Conservation (phyloP, 129 eudicot species). For the Saposhnikovia divaricata region DNA sequence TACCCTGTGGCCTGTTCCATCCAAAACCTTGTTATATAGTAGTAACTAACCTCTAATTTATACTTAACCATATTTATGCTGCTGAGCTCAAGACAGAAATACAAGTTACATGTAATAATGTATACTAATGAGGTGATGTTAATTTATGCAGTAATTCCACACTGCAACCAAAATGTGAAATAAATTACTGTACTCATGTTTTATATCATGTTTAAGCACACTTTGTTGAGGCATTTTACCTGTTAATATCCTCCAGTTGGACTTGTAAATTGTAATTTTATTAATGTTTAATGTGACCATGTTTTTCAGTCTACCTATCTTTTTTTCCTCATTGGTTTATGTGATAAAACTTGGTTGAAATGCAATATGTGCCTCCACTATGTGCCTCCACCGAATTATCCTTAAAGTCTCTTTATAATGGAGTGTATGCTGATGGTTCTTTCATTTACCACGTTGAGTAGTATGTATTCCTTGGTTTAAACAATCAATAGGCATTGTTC, state of each 20-base stretch:
- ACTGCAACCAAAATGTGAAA: background rate
- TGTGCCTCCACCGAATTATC: background rate
- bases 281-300: background rate
- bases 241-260: background rate
- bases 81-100: background rate
- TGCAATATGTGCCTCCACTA: background rate
- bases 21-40: background rate
- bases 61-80: too few relatives aligned
- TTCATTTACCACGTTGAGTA: background rate
- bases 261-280: background rate
- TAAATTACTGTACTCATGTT: background rate
- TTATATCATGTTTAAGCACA: background rate
- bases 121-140: background rate
- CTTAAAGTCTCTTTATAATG: background rate
- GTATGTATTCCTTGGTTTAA: background rate
- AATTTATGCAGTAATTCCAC: background rate
- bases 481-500: background rate
- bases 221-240: background rate
- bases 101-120: background rate
- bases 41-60: background rate
- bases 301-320: background rate
- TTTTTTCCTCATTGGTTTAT: background rate
- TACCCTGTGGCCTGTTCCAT: background rate
- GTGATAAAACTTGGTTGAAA: background rate
- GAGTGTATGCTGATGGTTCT: background rate